A percentile compares a stretch with the other conserved stretches of the same genome.
Conservation (phyloP, 352 stramenopile genomes). For the Thalassiosira hispida region DNA sequence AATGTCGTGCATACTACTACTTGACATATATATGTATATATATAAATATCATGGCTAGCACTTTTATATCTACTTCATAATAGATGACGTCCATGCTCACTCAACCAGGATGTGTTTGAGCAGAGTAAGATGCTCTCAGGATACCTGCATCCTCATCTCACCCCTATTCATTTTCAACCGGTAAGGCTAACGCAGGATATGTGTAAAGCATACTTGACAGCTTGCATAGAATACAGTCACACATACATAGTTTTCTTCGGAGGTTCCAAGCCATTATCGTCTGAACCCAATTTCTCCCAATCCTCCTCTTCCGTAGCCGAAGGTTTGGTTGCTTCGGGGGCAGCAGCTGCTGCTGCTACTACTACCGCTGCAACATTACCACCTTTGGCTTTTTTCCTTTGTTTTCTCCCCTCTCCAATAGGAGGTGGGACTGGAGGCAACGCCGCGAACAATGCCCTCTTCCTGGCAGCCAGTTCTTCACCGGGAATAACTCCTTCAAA, state of each 20-base stretch:
- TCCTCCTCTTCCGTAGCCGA: constrained; percentile 4
- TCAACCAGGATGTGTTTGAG: too few relatives aligned
- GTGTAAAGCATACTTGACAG: too few relatives aligned
- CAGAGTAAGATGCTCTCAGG: too few relatives aligned
- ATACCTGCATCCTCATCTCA: too few relatives aligned
- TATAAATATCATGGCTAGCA: too few relatives aligned
- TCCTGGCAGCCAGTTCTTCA: constrained; percentile 55
- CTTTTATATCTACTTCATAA: too few relatives aligned
- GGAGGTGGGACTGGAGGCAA: constrained; percentile 43
- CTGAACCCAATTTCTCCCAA: constrained; percentile 8
- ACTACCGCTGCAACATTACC: not conserved
- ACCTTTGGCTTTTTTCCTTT: constrained; percentile 13
- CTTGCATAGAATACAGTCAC: too few relatives aligned
- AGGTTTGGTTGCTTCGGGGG: not conserved
- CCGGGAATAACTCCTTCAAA: constrained; percentile 65
- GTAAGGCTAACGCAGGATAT: too few relatives aligned
- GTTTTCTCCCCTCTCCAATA: constrained; percentile 8
- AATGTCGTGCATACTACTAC: too few relatives aligned
- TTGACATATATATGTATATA: too few relatives aligned
- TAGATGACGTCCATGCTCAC: too few relatives aligned
- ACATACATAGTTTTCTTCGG: not conserved
- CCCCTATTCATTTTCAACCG: too few relatives aligned
- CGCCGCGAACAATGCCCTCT: constrained; percentile 64
- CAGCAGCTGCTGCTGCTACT: not conserved
- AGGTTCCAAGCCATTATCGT: not conserved